Conservation (phyloP, 2,329 filamentous ascomycete genomes). For the Clonostachys solani region DNA sequence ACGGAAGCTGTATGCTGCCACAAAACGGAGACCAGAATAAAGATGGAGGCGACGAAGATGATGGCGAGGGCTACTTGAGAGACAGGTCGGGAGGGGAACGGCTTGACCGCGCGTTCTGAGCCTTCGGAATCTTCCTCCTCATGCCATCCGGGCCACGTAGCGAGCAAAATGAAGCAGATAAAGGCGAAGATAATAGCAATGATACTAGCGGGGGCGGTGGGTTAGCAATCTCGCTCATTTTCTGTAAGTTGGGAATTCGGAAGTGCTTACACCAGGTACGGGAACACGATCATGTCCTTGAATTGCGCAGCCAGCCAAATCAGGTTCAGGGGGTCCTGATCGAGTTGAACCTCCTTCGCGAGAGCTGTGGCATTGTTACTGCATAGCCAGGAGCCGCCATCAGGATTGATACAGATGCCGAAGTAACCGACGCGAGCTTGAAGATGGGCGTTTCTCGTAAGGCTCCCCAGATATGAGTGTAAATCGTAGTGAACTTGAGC, state of each 20-base stretch:
- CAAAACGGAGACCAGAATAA: slow-evolving; percentile 69
- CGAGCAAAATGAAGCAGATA: slow-evolving; percentile 88
- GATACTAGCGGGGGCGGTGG: slow-evolving; percentile 55
- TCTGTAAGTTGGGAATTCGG: not conserved
- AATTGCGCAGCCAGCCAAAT: slow-evolving; percentile 97
- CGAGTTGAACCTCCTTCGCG: slow-evolving; percentile 81
- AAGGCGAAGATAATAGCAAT: slow-evolving; percentile 97
- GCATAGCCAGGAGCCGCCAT: slow-evolving; percentile 88
- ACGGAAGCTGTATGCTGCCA: slow-evolving; percentile 97
- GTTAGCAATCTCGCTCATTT: slow-evolving; percentile 5
- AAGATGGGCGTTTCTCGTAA: slow-evolving; percentile 78
- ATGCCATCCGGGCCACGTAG: slow-evolving; percentile 97
- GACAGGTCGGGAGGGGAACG: slow-evolving; percentile 87
- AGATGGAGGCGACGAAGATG: slow-evolving; percentile 75
- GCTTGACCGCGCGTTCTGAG: slow-evolving; percentile 86
- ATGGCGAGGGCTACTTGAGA: slow-evolving; percentile 90
- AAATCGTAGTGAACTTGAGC: slow-evolving; percentile 89
- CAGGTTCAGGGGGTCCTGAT: slow-evolving; percentile 93
- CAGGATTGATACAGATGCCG: slow-evolving; percentile 91
- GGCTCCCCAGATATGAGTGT: slow-evolving; percentile 80
- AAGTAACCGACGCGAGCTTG: slow-evolving; percentile 97
- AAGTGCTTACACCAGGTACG: slow-evolving; percentile 79
- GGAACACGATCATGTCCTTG: slow-evolving; percentile 98
- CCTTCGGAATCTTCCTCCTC: slow-evolving; percentile 79
- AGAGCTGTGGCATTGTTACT: slow-evolving; percentile 95